Evolutionary conservation across 1,284 basidiomycete species (phyloP), one percentile per base, ranked within the genome.

Genomic region (Veloporphyrellus conicus): DNA sequence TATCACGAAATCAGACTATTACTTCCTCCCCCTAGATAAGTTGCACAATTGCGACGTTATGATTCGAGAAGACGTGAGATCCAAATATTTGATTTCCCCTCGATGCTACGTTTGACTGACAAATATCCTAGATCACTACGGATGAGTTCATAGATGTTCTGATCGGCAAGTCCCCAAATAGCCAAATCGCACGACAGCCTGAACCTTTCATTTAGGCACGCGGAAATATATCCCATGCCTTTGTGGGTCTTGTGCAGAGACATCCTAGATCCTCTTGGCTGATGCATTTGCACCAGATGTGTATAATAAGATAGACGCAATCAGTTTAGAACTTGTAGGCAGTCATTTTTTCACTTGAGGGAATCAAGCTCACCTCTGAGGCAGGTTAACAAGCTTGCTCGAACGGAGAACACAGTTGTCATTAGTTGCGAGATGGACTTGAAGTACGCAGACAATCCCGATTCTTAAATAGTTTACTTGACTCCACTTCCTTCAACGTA

Each of bases 91-190:
- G n/a, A 34, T 27, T 33, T 15, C 5, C 7, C 6, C 25, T n/a
- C 19, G 5, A 43, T 18, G 10, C 32, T 14, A 10, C 22, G 5
- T 27, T 33, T 22, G 16, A 49, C 15, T 32, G 25, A 9, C 35
- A 6, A 15, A 15, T 34, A 23, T 35, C 42, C 23, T 55, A 94
- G 91, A 93, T 97, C 55, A 91, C 90, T 4, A 92, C 89, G 3
- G 94, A 99, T 67, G 92, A 98, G 64, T 96, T 98, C 63, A 96
- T 98, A 60, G 95, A 99, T 63, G 92, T 97, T 10, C 77, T 99
- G 16, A 89, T 98, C 47, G 93, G 90, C 78, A 63, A 55, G 67
- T 49, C 4, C 35, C 32, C 20, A 15, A 16, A 29, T 34, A 22
- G 12, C n/a, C 20, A 6, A 39, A 34, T 14, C 18, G n/a, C 8